Evolutionary conservation across 192 early-diverging fungal genomes (phyloP), one percentile per base, ranked within the genome.

Genomic region (Backusella macrospora): DNA sequence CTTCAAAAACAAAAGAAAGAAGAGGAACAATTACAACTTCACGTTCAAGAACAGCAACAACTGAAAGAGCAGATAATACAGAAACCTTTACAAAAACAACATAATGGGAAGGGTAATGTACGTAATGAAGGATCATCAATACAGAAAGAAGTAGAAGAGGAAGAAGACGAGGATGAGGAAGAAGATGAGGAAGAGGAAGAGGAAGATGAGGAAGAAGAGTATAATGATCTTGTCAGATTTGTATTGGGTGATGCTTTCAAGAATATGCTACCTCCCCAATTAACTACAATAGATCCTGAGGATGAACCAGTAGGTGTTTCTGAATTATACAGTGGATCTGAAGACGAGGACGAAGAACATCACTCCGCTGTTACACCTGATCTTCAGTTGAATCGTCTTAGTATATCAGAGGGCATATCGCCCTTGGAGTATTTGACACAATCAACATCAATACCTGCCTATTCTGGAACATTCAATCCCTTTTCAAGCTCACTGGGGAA

Each of bases 201-300:
- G 16, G 38, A 65, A 42, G 12, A 43, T n/a, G 12, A 39, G n/a
- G 15, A 14, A 65, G 6, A 65, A 5, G 38, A 65, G 29, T 65
- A 77, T 39, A 71, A 71, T 68, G 76, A 42, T 26, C 43, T 77
- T 14, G 70, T 77, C 10, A 66, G 29, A 13, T 77, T 77, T 72
- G 76, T 77, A n/a, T 46, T 77, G 10, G 76, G 76, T 0, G 70
- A 77, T 59, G 76, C 76, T 21, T 67, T 77, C 42, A 49, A 64
- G 5, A 45, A 77, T 38, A 63, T 77, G 2, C 13, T 47, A 12
- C 59, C 62, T n/a, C 67, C 67, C 8, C 43, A 26, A 9, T 37
- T 76, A 37, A 10, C 21, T 43, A 34, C 5, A 6, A 15, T 29
- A 13, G 8, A 34, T 18, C 70, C 43, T 23, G 37, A 72, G 18